Conservation (phyloP, 73 alveolate genomes). For the Tetrahymena elliotti region DNA sequence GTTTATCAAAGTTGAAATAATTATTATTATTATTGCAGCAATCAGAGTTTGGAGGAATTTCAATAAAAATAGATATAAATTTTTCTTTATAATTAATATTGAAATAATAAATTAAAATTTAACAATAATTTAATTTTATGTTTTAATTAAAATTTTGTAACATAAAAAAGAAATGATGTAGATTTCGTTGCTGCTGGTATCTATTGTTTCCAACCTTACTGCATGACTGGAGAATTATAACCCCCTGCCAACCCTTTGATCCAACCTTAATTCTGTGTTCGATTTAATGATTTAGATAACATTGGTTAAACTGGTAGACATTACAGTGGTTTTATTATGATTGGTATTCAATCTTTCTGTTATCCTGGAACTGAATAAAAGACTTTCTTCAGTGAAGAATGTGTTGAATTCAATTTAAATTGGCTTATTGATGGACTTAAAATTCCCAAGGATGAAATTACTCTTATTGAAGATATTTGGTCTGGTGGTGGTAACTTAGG, state of each 20-base stretch:
- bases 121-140: too few species aligned
- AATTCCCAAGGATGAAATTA: slow-evolving; percentile 90
- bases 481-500: slow-evolving; percentile 99
- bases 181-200: slow-evolving; percentile 98
- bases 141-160: neutral
- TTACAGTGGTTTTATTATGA: slow-evolving; percentile 96
- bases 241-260: slow-evolving; percentile 99
- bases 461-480: slow-evolving; percentile 99
- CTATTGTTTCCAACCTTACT: slow-evolving; percentile 95
- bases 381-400: slow-evolving; percentile 94
- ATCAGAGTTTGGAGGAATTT: neutral
- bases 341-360: slow-evolving; percentile 95
- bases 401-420: slow-evolving; percentile 91
- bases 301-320: slow-evolving; percentile 98
- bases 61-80: too few species aligned
- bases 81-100: too few species aligned
- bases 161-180: slow-evolving; percentile 79
- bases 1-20: neutral
- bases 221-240: slow-evolving; percentile 97
- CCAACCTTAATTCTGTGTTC: slow-evolving; percentile 95
- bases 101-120: too few species aligned
- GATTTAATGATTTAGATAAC: slow-evolving; percentile 97
- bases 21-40: too few species aligned
- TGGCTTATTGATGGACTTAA: slow-evolving; percentile 93
- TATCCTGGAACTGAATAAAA: slow-evolving; percentile 73